Base-by-base conservation (phyloP, 176 grass and related monocot genomes). In the Eremochloa ophiuroides region DNA sequence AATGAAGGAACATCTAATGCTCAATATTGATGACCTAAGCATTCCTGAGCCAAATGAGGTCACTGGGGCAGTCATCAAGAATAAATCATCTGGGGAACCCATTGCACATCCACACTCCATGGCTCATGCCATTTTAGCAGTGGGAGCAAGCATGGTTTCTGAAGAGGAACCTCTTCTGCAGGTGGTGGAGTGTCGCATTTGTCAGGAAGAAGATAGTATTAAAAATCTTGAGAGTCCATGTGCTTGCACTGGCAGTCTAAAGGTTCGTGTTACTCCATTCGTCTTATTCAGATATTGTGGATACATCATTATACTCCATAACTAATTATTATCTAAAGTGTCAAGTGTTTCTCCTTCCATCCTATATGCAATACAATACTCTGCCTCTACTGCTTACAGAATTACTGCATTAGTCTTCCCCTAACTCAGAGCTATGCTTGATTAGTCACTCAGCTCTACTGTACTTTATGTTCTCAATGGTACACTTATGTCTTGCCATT, bases 221-320 rank as follows among this genome's bases (percentile, higher is more conserved):
- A 91, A 91, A 76, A 97, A 93, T 78, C 87, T 97, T 16, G 94
- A 94, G 64, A 91, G 73, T 10, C 94, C 94, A 78, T 97, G 94
- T 30, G 81, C 82, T 50, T 97, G 94, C 75, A 91, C 48, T 27
- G 94, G 94, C 76, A 97, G 94, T 78, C 71, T 97, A 71, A 97
- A 97, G 94, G 94, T 97, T 69, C 53, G 34, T 55, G 41, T 46
- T 66, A 63, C 37, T 80, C 48, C 22, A 73, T 77, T 31, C 56
- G 3, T 42, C 40, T 71, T 72, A 27, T 30, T 48, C 26, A 46
- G 1, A 44, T 71, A 29, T 71, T 81, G 47, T 64, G 23, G 25
- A 74, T 68, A 64, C 31, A 77, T 56, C 31, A 37, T 43, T 50
- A 69, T 47, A 40, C 25, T 72, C 50, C 31, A 53, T 60, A 56